These are phyloP conservation scores for Physaria fendleri DNA, from an alignment of 345 rosid species.

Conservation along the genomic window DNA sequence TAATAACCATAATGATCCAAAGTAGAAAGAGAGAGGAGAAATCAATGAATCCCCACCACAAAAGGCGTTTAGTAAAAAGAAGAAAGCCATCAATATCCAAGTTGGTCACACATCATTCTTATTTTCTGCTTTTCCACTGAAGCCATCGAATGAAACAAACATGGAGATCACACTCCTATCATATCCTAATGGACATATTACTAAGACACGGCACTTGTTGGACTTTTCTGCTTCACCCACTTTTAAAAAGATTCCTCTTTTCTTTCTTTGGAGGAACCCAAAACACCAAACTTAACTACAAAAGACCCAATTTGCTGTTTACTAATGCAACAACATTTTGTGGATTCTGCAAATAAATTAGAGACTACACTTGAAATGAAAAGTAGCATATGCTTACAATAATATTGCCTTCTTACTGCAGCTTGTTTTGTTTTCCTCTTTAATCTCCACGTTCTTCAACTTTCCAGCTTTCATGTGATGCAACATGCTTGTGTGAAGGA, in stretches of 20 bases:
- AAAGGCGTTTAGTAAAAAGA: slow-evolving; percentile 21
- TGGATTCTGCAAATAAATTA: slow-evolving; percentile 6
- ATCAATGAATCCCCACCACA: slow-evolving; percentile 16
- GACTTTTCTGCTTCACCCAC: slow-evolving; percentile 28
- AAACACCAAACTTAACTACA: slow-evolving; percentile 10
- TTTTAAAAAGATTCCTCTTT: slow-evolving; percentile 19
- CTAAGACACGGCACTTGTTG: slow-evolving; percentile 22
- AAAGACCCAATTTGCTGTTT: slow-evolving; percentile 13
- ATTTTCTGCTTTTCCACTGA: slow-evolving; percentile 21
- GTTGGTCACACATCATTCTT: slow-evolving; percentile 32
- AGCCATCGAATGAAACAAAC: slow-evolving; percentile 27
- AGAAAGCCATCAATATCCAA: slow-evolving; percentile 22
- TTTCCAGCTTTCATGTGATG: slow-evolving; percentile 91
- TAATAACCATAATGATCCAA: slow-evolving; percentile 12
- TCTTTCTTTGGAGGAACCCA: slow-evolving; percentile 6
- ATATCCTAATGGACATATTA: slow-evolving; percentile 20
- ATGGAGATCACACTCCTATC: slow-evolving; percentile 25
- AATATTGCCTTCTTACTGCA: neutral
- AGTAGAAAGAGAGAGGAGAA: neutral
- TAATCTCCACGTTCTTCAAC: slow-evolving; percentile 62
- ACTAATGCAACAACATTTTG: slow-evolving; percentile 22
- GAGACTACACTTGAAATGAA: slow-evolving; percentile 16
- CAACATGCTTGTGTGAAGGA: slow-evolving; percentile 67
- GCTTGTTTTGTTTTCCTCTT: slow-evolving; percentile 34
- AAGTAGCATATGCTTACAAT: slow-evolving; percentile 12